Conservation (phyloP, 306 rosid genomes). For the Pterocarpus santalinus region DNA sequence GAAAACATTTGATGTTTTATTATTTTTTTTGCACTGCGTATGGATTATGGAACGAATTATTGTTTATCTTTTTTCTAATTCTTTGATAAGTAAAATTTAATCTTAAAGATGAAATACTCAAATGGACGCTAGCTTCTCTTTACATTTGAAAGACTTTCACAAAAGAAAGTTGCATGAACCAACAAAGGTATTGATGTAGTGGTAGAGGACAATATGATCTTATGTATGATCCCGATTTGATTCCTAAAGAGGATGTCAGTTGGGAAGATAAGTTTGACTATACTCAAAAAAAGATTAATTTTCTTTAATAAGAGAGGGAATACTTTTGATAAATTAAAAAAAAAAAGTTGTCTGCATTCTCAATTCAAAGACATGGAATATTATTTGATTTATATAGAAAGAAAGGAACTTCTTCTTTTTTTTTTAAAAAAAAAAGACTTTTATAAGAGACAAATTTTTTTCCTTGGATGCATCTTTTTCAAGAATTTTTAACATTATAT, state of each 20-base stretch:
- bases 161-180: too few species aligned
- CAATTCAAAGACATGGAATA: background rate
- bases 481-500: constrained; percentile 26
- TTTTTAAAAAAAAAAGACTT: background rate
- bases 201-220: too few species aligned
- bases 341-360: background rate
- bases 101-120: background rate
- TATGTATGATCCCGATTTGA: too few species aligned
- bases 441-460: constrained; percentile 10
- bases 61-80: background rate
- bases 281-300: too few species aligned
- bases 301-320: too few species aligned
- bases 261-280: too few species aligned
- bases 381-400: background rate
- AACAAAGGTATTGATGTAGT: too few species aligned
- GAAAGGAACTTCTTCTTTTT: background rate
- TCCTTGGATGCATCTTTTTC: constrained; percentile 22
- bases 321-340: background rate
- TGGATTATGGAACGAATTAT: background rate
- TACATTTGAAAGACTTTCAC: background rate
- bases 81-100: background rate
- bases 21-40: background rate
- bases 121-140: background rate
- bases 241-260: too few species aligned
- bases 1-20: background rate